Evolutionary conservation across 2,329 filamentous ascomycete species (phyloP), one percentile per base, ranked within the genome.

Genomic region (Cadophora luteo-olivacea): DNA sequence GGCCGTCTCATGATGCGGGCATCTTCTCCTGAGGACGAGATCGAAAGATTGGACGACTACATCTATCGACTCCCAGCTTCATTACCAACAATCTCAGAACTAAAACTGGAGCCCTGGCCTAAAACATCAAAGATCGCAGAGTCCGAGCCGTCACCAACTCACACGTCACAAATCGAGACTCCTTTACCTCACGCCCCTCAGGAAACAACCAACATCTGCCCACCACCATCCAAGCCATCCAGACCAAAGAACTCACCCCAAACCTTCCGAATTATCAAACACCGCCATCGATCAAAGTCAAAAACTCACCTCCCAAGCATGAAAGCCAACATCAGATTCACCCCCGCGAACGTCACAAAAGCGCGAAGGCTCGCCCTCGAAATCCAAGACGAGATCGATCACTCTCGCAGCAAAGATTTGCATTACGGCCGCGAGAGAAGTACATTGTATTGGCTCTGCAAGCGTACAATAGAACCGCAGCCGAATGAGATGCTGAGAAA

Each of bases 11-110:
- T 33, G 52, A 55, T 55, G 52, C 29, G 52, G 12, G 52, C 52
- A 19, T n/a, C 52, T 19, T 54, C 51, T 24, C 14, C 51, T 5
- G 14, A 49, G n/a, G n/a, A 29, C 16, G 52, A 55, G 25, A 55
- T 33, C 5, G 52, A 55, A 29, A 33, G 25, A 33, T 29, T 6
- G 1, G 52, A 33, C 29, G 32, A 14, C 29, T 55, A 12, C 52
- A 33, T 55, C 14, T 33, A n/a, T 25, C 29, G 52, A n/a, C 52
- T 55, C 16, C 24, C 52, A 55, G 14, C 52, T 55, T 55, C 52
- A 33, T 25, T 16, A 8, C 24, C 52, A 4, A 55, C 52, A 3
- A 14, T 33, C 5, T 19, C 52, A 33, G 25, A 55, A 8, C 25
- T 33, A 4, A 55, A 55, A 7, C 19, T 33, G 4, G 12, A 33